phyloP scores from a whole-genome alignment of 164 flowering plant genomes.

The Tetracentron sinense region DNA sequence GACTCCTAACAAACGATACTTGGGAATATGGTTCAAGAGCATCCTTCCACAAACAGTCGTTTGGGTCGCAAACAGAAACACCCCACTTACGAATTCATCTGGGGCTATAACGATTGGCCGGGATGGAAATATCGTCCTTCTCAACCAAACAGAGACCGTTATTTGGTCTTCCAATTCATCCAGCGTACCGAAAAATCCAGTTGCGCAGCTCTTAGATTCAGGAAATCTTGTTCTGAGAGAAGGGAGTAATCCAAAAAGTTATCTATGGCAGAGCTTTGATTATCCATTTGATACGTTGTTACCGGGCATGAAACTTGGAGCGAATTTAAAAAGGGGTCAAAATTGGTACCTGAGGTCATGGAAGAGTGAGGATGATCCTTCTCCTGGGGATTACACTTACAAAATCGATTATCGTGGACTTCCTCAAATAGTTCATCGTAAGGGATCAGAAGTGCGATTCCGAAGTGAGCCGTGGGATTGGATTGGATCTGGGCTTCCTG shows the following conservation, averaged over 20 bases:
- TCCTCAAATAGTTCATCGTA: conserved; percentile 21
- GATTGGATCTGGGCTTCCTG: conserved; percentile 18
- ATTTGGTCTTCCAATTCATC: conserved; percentile 26
- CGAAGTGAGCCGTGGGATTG: conserved; percentile 36
- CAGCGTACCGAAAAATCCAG: background rate
- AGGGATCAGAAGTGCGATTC: conserved; percentile 1
- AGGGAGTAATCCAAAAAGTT: conserved; percentile 3
- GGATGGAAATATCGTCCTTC: conserved; percentile 11
- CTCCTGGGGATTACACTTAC: conserved; percentile 22
- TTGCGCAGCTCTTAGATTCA: conserved; percentile 23
- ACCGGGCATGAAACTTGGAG: conserved; percentile 40
- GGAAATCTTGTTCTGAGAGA: conserved; percentile 31
- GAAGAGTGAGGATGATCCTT: conserved; percentile 37
- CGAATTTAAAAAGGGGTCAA: conserved; percentile 17
- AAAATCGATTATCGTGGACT: conserved; percentile 19
- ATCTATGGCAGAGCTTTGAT: conserved; percentile 51
- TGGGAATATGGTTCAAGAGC: conserved; percentile 20
- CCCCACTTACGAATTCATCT: conserved; percentile 3
- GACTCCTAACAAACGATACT: conserved; percentile 7
- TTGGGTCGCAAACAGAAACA: conserved; percentile 20
- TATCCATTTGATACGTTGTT: conserved; percentile 30
- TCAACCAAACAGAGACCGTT: background rate
- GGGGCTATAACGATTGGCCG: conserved; percentile 7
- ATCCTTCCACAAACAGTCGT: conserved; percentile 1
- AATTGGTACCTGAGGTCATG: conserved; percentile 28